phyloP scores from a whole-genome alignment of 1,284 basidiomycete species.

The Pseudozyma pruni region DNA sequence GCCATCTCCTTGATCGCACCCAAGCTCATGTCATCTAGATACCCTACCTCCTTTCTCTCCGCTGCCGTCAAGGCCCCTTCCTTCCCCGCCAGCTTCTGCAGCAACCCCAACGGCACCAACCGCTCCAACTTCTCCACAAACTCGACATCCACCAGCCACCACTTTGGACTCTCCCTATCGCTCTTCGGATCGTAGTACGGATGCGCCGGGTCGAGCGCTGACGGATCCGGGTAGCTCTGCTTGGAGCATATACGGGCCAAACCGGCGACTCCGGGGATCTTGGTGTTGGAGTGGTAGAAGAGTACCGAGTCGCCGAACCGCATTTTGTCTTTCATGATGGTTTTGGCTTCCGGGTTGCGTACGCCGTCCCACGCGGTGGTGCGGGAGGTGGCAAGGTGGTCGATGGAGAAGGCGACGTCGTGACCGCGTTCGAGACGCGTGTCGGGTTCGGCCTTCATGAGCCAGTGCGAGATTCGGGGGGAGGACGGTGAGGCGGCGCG shows the following conservation, averaged over 20 bases:
- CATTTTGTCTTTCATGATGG: conserved; percentile 86
- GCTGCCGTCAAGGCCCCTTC: conserved; percentile 74
- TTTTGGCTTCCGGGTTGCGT: conserved; percentile 88
- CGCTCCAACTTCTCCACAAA: conserved; percentile 77
- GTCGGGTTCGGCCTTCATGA: conserved; percentile 66
- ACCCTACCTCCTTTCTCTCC: conserved; percentile 71
- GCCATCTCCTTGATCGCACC: conserved; percentile 76
- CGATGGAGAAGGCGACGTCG: conserved; percentile 62
- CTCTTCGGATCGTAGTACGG: conserved; percentile 93
- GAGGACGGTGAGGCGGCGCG: conserved; percentile 3
- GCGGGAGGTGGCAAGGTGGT: conserved; percentile 41
- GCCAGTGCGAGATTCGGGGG: conserved; percentile 39
- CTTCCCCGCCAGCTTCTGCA: conserved; percentile 77
- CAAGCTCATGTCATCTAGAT: conserved; percentile 64
- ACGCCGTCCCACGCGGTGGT: conserved; percentile 91
- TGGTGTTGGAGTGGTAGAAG: conserved; percentile 92
- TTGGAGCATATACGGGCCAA: conserved; percentile 25
- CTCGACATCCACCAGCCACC: conserved; percentile 84
- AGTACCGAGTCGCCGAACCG: conserved; percentile 81
- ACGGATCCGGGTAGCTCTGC: conserved; percentile 48
- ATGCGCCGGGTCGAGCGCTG: conserved; percentile 70
- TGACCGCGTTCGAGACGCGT: conserved; percentile 55
- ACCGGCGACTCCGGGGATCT: conserved; percentile 76
- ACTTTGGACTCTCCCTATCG: conserved; percentile 79
- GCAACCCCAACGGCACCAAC: conserved; percentile 81